Conservation (phyloP, 1,284 basidiomycete species). For the Marasmius fiardii region DNA sequence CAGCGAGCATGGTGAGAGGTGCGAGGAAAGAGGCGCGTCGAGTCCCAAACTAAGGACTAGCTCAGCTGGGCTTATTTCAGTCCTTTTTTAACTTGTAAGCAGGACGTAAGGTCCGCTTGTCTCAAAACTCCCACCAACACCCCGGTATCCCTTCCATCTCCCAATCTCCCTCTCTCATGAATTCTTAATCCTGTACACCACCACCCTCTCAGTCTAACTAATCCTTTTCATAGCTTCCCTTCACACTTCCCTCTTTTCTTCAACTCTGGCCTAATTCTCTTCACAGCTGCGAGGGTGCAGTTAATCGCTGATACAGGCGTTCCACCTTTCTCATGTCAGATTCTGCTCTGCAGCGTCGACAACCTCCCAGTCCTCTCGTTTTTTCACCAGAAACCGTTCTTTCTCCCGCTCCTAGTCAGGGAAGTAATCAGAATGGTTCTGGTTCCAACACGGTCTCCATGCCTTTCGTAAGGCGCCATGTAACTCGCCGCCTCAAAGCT, state of each 20-base stretch:
- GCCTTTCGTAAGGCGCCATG: conserved; percentile 92
- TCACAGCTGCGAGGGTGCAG: conserved; percentile 15
- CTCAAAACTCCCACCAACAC: conserved; percentile 7
- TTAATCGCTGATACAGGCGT: conserved; percentile 15
- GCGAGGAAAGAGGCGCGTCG: not conserved
- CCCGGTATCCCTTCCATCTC: conserved; percentile 16
- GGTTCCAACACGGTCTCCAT: conserved; percentile 76
- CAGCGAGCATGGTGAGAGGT: not conserved
- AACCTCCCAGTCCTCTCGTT: conserved; percentile 73
- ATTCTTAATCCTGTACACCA: conserved; percentile 17
- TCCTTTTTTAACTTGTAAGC: no score
- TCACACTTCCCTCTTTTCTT: conserved; percentile 8
- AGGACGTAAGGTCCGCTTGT: not conserved
- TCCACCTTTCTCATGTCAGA: conserved; percentile 54
- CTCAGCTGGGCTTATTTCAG: not conserved
- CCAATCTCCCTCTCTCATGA: conserved; percentile 20
- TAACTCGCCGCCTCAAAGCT: conserved; percentile 87
- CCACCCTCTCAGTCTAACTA: conserved; percentile 33
- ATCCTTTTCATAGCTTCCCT: conserved; percentile 17
- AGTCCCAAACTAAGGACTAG: not conserved
- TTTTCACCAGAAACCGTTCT: conserved; percentile 65
- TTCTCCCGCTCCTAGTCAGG: conserved; percentile 41
- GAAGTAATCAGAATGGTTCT: conserved; percentile 39
- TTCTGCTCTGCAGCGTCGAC: conserved; percentile 57
- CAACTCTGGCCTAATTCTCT: conserved; percentile 6